Conservation (phyloP, 1,284 basidiomycete genomes). For the Thecaphora frezii region DNA sequence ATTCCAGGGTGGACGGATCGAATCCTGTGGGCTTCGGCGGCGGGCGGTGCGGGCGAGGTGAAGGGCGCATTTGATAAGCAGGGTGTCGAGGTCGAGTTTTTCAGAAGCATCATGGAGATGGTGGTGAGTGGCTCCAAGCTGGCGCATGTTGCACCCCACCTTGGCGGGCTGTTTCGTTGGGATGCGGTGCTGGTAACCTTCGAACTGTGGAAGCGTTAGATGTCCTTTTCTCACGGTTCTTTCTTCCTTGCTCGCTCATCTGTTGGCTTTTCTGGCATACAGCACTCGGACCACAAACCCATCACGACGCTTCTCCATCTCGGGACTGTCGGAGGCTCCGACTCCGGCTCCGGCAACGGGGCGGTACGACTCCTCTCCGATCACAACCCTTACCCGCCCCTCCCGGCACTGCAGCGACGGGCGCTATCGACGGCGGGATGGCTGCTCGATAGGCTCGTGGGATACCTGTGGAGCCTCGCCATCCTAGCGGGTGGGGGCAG, state of each 20-base stretch:
- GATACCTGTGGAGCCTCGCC: slow-evolving; percentile 73
- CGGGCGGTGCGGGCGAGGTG: slow-evolving; percentile 1
- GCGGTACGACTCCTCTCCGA: slow-evolving; percentile 58
- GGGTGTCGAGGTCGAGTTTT: slow-evolving; percentile 50
- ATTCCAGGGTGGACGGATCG: slow-evolving; percentile 93
- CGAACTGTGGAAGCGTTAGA: too few species aligned
- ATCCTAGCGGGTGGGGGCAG: slow-evolving; percentile 75
- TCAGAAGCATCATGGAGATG: slow-evolving; percentile 54
- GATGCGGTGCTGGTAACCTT: too few species aligned
- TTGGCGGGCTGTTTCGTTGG: too few species aligned
- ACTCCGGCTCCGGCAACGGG: too few species aligned
- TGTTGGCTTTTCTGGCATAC: not conserved
- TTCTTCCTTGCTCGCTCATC: not conserved
- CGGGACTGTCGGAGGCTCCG: slow-evolving; percentile 2
- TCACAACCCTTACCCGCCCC: slow-evolving; percentile 56
- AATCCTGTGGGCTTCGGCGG: slow-evolving; percentile 71
- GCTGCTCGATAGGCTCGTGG: slow-evolving; percentile 71
- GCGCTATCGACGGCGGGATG: slow-evolving; percentile 63
- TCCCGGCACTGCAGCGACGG: slow-evolving; percentile 29
- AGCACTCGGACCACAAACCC: slow-evolving; percentile 58
- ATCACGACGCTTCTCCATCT: slow-evolving; percentile 55
- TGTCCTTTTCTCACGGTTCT: not conserved
- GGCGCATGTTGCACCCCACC: too few species aligned
- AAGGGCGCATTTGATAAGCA: slow-evolving; percentile 64
- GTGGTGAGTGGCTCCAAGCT: too few species aligned